Conservation (phyloP, 2,329 filamentous ascomycete genomes). For the Apiospora phragmitis region DNA sequence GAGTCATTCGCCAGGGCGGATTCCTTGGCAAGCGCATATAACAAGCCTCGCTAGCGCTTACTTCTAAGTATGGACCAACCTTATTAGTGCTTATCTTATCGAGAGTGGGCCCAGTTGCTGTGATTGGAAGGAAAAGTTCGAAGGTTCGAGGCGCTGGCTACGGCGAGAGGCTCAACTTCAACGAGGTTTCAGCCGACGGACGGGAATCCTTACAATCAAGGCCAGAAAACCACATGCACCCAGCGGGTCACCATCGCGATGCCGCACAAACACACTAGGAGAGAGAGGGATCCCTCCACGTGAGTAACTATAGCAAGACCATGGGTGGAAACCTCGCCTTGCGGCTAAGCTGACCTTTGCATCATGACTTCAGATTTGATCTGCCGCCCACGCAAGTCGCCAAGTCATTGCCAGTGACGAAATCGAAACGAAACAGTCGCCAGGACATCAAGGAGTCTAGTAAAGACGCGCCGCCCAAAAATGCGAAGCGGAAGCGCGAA, state of each 20-base stretch:
- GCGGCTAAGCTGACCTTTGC: background rate
- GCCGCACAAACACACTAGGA: constrained; percentile 86
- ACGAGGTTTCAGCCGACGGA: background rate
- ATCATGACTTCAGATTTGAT: constrained; percentile 42
- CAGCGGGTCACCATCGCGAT: constrained; percentile 45
- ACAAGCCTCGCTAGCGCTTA: constrained; percentile 1
- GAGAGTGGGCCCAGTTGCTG: background rate
- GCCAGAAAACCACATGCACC: background rate
- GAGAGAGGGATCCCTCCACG: constrained; percentile 55
- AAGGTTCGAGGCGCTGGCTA: background rate
- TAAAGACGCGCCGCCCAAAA: constrained; percentile 32
- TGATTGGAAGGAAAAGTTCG: constrained; percentile 8
- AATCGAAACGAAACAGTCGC: constrained; percentile 26
- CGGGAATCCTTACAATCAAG: background rate
- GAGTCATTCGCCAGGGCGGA: too few relatives aligned
- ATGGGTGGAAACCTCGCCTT: background rate
- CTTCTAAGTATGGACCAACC: background rate
- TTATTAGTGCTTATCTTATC: background rate
- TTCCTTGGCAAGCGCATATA: background rate
- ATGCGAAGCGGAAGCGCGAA: constrained; percentile 49
- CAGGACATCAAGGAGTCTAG: constrained; percentile 31
- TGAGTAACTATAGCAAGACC: constrained; percentile 33
- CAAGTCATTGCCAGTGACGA: constrained; percentile 48
- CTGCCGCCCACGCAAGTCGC: constrained; percentile 51
- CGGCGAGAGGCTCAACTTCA: background rate